Percentiles rank a stretch among this genome's conserved stretches.
Conservation (phyloP, 257 asterid genomes). For the Solanum sejunctum region DNA sequence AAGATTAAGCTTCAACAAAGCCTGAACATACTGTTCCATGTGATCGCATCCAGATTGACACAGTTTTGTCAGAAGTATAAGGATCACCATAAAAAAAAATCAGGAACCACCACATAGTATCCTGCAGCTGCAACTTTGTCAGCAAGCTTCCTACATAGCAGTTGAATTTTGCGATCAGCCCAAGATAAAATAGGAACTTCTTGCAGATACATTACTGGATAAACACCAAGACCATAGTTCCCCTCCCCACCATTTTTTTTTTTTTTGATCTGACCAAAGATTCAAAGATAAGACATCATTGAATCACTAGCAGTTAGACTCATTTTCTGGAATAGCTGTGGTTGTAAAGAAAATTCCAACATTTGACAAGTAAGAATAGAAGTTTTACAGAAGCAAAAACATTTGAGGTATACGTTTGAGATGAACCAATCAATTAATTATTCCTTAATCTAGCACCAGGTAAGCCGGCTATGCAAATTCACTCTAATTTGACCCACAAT, state of each 20-base stretch:
- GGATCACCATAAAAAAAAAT: conserved; percentile 54
- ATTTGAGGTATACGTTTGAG: neutral
- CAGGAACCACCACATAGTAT: conserved; percentile 53
- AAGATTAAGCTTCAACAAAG: neutral
- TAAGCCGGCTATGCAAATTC: neutral
- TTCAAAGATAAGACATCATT: neutral
- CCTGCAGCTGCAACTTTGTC: conserved; percentile 64
- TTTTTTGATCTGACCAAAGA: neutral
- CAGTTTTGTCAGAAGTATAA: conserved; percentile 17
- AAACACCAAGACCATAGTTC: neutral
- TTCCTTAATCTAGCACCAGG: neutral
- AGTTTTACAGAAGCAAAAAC: neutral
- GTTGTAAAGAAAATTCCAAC: neutral
- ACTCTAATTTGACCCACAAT: neutral
- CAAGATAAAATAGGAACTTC: neutral
- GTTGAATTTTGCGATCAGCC: neutral
- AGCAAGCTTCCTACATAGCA: conserved; percentile 34
- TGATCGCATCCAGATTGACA: conserved; percentile 17
- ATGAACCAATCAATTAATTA: neutral
- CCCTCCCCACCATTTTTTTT: neutral
- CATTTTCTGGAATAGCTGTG: neutral
- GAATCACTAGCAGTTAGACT: neutral
- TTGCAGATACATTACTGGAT: neutral
- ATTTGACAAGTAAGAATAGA: neutral
- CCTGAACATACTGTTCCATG: neutral